Base-by-base conservation (phyloP, 2,329 filamentous ascomycete genomes). In the Tolypocladium pustulatum region DNA sequence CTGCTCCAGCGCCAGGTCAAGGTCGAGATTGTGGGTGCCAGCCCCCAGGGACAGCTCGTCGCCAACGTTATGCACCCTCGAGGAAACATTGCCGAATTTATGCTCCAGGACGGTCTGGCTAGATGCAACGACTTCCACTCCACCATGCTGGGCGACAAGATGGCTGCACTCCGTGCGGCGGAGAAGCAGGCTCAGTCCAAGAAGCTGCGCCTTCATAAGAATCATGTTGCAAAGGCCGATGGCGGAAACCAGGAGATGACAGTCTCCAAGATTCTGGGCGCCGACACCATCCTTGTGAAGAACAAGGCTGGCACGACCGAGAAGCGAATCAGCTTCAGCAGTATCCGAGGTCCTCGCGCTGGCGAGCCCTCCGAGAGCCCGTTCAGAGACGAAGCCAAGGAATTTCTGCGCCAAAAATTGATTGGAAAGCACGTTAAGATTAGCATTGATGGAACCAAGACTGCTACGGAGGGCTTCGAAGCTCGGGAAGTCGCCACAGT, bases 401-500 rank as follows among this genome's bases (percentile, higher is more conserved):
- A 99, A 71, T 97, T 93, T 70, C 73, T 97, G 63, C 87, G 94
- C 58, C 96, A 96, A 80, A 91, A 87, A 72, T 74, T 97, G 37
- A 99, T 99, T 68, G 94, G 92, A 61, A 99, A 99, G 79, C 90
- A 96, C 65, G 91, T 97, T 64, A 90, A 88, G 72, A 85, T 97
- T 59, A 88, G 83, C 57, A 85, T 96, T 60, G 92, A 99, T 70
- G 94, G 94, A 59, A 91, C 90, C 72, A 92, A 94, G 75, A 88
- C 93, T 51, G 91, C 91, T 2, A 88, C 81, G 2, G 93, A 96
- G 63, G 92, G 90, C 12, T 99, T 92, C 65, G 93, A 97, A 68
- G 92, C 94, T 68, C 89, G 91, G 58, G 94, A 99, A 64, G 94
- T 99, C 68, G 93, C 90, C 49, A 97, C 93, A 1, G 83, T 99